Conservation (phyloP, 1,139 yeast genomes). For the Yamadazyma atlantica region DNA sequence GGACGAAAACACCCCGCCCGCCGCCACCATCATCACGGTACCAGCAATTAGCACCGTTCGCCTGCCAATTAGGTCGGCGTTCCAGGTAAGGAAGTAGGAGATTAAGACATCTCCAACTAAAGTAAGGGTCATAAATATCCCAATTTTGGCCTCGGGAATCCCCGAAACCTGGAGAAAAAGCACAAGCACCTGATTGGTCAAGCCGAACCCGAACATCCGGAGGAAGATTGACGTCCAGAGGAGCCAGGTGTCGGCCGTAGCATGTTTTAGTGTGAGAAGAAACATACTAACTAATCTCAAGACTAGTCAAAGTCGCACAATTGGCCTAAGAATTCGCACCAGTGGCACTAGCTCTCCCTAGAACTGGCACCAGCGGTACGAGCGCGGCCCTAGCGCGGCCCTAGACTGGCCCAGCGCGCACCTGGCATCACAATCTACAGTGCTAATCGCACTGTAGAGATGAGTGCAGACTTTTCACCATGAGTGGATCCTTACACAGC, state of each 20-base stretch:
- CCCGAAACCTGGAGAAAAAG: slow-evolving; percentile 60
- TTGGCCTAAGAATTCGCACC: no score
- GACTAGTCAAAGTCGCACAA: no score
- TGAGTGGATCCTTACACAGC: slow-evolving; percentile 41
- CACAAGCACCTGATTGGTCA: slow-evolving; percentile 78
- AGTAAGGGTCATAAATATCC: slow-evolving; percentile 81
- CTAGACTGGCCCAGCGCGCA: no score
- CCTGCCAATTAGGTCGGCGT: slow-evolving; percentile 77
- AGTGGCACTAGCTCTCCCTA: no score
- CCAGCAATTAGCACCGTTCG: slow-evolving; percentile 66
- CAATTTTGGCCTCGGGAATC: slow-evolving; percentile 60
- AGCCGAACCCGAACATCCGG: slow-evolving; percentile 76
- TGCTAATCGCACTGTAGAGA: no score
- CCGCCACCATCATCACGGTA: slow-evolving; percentile 62
- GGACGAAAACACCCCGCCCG: slow-evolving; percentile 65
- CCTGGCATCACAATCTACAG: no score
- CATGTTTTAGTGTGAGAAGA: slow-evolving; percentile 21
- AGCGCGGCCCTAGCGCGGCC: no score
- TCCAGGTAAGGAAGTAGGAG: slow-evolving; percentile 73
- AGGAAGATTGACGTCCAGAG: slow-evolving; percentile 72
- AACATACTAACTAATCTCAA: no score
- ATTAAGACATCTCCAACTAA: slow-evolving; percentile 75
- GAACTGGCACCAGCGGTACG: no score
- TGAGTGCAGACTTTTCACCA: no score
- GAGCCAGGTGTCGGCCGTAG: slow-evolving; percentile 55